Conservation (phyloP, 345 rosid species). For the Eucalyptus curtisii region DNA sequence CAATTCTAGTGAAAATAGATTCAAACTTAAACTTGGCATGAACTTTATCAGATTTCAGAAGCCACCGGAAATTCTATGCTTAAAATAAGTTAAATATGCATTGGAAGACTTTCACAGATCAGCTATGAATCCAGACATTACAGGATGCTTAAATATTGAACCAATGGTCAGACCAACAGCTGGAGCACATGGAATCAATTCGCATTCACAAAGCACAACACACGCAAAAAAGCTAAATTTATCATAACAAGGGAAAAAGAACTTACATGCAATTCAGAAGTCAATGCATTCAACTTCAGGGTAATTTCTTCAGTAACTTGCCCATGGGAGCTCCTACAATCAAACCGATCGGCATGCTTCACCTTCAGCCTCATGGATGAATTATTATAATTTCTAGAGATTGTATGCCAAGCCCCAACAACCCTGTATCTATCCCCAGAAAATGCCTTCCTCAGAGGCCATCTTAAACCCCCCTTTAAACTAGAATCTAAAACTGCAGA, state of each 20-base stretch:
- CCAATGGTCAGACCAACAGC: not conserved
- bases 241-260: not conserved
- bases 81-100: not conserved
- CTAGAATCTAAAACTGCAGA: conserved; percentile 46
- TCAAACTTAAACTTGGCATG: not conserved
- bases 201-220: not conserved
- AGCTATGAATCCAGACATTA: not conserved
- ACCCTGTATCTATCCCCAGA: conserved; percentile 30
- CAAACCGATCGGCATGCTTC: conserved; percentile 43
- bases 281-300: conserved; percentile 34
- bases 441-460: conserved; percentile 36
- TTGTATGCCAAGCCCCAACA: conserved; percentile 35
- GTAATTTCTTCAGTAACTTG: conserved; percentile 18
- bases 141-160: not conserved
- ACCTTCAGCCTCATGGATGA: conserved; percentile 32
- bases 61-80: not conserved
- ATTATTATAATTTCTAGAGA: conserved; percentile 16
- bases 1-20: not conserved
- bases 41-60: not conserved
- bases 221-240: not conserved
- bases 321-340: conserved; percentile 32
- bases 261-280: conserved; percentile 12
- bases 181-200: not conserved
- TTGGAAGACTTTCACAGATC: not conserved
- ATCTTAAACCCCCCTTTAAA: conserved; percentile 63